Evolutionary conservation across 352 stramenopile genomes (phyloP).

Genomic region (Phytophthora ohioensis): DNA sequence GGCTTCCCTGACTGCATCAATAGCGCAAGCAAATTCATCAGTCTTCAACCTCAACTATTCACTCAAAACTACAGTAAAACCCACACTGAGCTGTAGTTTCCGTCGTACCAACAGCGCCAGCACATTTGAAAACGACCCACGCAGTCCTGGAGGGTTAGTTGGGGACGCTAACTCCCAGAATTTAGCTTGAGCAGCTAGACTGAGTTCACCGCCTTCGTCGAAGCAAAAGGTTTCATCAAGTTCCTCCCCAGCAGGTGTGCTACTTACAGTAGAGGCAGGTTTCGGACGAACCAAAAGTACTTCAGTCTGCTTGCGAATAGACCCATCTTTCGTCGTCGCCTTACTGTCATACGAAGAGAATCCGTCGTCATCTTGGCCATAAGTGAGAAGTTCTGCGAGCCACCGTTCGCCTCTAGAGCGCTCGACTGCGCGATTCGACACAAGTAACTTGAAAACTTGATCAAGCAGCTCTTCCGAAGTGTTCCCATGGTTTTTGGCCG

Average conservation of each 20-base stretch:
- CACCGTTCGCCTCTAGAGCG: conserved; percentile 57
- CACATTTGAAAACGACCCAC: conserved; percentile 43
- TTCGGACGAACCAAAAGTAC: conserved; percentile 28
- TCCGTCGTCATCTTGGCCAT: conserved; percentile 32
- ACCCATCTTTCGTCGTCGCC: conserved; percentile 17
- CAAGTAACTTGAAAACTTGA: conserved; percentile 43
- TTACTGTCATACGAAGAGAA: conserved; percentile 44
- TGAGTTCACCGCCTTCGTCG: conserved; percentile 51
- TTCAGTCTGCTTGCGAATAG: conserved; percentile 27
- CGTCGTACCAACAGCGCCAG: conserved; percentile 49
- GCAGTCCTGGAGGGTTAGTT: conserved; percentile 23
- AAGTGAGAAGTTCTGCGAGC: conserved; percentile 58
- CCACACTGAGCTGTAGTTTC: conserved; percentile 43
- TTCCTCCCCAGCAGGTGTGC: conserved; percentile 27
- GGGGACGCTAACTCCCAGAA: conserved; percentile 52
- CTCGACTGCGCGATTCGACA: conserved; percentile 41
- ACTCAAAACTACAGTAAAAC: conserved; percentile 4
- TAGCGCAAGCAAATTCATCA: conserved; percentile 11
- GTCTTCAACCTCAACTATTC: background rate
- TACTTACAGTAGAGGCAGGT: background rate
- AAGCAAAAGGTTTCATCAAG: conserved; percentile 62
- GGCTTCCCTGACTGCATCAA: conserved; percentile 31
- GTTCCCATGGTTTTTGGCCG: conserved; percentile 25
- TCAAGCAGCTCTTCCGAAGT: conserved; percentile 35
- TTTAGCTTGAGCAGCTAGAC: conserved; percentile 42